These are phyloP conservation scores for Blastomyces silverae DNA, from an alignment of 2,329 filamentous ascomycete genomes.

Conservation along the genomic window DNA sequence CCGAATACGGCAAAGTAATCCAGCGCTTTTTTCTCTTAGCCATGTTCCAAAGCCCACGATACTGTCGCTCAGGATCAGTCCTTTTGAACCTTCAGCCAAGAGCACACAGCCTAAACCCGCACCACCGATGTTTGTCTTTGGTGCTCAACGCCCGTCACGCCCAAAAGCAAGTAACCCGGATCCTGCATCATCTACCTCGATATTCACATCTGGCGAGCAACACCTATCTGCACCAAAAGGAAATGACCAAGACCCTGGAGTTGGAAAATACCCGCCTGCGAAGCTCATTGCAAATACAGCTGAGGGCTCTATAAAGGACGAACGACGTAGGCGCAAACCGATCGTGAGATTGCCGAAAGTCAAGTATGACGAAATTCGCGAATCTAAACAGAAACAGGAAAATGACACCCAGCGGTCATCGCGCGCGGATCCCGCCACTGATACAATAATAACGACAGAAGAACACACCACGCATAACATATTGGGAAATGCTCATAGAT, in stretches of 20 bases:
- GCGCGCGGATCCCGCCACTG: background rate
- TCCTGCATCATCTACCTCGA: background rate
- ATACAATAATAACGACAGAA: background rate
- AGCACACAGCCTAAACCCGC: background rate
- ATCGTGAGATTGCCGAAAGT: background rate
- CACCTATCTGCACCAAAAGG: background rate
- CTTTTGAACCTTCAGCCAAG: background rate
- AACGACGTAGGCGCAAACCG: background rate
- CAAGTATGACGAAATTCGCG: background rate
- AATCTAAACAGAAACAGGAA: background rate
- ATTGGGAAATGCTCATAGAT: background rate
- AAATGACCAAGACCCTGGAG: too few species aligned
- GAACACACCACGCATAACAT: background rate
- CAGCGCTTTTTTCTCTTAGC: too few species aligned
- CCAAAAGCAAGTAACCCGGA: background rate
- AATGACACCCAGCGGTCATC: background rate
- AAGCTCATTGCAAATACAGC: background rate
- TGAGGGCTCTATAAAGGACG: background rate
- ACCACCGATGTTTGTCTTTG: background rate
- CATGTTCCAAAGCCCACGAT: too few species aligned
- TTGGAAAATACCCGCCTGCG: background rate
- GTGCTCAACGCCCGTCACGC: background rate
- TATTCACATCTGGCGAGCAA: background rate
- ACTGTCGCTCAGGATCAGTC: background rate
- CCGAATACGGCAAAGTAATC: background rate